phyloP scores from a whole-genome alignment of 768 basidiomycete genomes.

The Kwoniella europaea region DNA sequence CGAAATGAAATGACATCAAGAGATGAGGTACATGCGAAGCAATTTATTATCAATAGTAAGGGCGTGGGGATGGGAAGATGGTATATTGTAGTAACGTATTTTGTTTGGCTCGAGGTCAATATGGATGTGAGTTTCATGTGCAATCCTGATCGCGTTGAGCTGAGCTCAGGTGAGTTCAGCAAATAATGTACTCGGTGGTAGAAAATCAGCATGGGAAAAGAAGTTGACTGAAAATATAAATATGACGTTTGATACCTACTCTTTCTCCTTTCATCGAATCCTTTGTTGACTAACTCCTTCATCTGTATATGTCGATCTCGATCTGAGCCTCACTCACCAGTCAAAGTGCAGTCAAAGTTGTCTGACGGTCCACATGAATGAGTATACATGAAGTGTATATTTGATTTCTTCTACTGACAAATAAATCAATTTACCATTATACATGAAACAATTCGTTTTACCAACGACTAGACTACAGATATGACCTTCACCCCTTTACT shows the following conservation, averaged over 20 bases:
- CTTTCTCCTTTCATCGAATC: neutral
- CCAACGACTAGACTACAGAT: neutral
- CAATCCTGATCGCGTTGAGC: neutral
- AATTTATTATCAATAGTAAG: too few species aligned
- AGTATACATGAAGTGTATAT: too few species aligned
- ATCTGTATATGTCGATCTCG: neutral
- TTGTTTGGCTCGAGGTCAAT: neutral
- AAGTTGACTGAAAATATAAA: neutral
- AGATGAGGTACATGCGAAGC: too few species aligned
- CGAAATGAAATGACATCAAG: neutral
- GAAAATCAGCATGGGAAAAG: neutral
- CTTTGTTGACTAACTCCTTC: too few species aligned
- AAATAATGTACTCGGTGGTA: neutral
- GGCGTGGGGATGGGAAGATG: neutral
- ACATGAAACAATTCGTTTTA: too few species aligned
- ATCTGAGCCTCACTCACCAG: neutral
- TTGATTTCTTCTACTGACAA: too few species aligned
- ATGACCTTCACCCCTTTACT: neutral
- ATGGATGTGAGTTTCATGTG: conserved; percentile 3
- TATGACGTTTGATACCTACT: neutral
- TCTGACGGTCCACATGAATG: too few species aligned
- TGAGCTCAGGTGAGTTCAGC: neutral
- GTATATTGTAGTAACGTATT: neutral
- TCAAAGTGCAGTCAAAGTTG: too few species aligned
- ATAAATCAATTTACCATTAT: too few species aligned